A percentile compares a stretch with the other conserved stretches of the same genome.
These are phyloP conservation scores for Hydnomerulius pinastri DNA, from an alignment of 768 basidiomycete species.

Conservation along the genomic window DNA sequence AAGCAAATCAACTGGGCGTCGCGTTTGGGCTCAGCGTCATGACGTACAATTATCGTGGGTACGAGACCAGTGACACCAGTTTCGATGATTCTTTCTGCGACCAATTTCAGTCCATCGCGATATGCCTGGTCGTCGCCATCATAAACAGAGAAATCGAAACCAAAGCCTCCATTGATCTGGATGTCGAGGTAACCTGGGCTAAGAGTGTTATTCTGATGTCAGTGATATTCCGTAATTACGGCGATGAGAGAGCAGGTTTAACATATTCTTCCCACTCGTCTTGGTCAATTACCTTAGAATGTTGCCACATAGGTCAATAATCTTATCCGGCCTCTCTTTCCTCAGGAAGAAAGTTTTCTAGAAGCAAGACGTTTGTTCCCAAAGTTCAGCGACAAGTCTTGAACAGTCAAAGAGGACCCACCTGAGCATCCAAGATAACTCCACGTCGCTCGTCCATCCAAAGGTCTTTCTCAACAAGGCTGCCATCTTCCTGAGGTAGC, in stretches of 20 bases:
- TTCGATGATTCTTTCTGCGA: conserved; percentile 78
- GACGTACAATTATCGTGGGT: conserved; percentile 70
- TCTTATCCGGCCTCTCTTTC: conserved; percentile 59
- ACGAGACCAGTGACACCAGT: conserved; percentile 83
- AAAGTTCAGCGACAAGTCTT: neutral
- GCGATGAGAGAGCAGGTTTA: conserved; percentile 1
- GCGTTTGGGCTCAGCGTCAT: neutral
- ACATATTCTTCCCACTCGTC: neutral
- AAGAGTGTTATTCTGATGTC: conserved; percentile 7
- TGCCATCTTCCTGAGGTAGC: conserved; percentile 78
- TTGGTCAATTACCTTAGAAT: conserved; percentile 59
- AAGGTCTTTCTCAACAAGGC: conserved; percentile 68
- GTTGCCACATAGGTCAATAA: conserved; percentile 73
- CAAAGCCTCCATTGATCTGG: conserved; percentile 89
- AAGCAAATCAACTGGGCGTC: neutral
- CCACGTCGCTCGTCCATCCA: conserved; percentile 82
- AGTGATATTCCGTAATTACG: conserved; percentile 8
- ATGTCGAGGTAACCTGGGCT: conserved; percentile 88
- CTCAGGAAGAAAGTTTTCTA: conserved; percentile 70
- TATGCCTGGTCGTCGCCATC: conserved; percentile 72
- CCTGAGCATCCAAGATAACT: conserved; percentile 75
- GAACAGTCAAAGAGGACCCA: conserved; percentile 23
- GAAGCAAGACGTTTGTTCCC: neutral
- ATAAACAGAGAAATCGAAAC: conserved; percentile 85
- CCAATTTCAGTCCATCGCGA: conserved; percentile 61